phyloP scores from a whole-genome alignment of 129 eudicot species.

The Gnaphalium uliginosum region DNA sequence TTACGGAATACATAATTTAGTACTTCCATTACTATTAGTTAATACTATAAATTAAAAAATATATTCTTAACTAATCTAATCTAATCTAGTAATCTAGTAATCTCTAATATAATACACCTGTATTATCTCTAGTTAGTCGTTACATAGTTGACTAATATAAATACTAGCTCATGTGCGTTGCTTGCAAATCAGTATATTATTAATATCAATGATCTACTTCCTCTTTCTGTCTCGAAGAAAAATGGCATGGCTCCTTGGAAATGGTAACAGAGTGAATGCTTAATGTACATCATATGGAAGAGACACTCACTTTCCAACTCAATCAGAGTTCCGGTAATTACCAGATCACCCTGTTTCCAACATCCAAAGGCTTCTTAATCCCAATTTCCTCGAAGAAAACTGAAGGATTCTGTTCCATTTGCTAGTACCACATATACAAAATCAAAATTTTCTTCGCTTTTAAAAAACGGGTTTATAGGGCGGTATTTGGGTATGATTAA shows the following conservation, averaged over 20 bases:
- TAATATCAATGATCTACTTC: background rate
- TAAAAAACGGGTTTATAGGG: conserved; percentile 46
- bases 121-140: background rate
- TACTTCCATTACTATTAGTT: no score
- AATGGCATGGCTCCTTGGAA: conserved; percentile 29
- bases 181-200: background rate
- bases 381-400: conserved; percentile 38
- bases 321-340: conserved; percentile 31
- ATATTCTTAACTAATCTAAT: no score
- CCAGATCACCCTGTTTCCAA: conserved; percentile 29
- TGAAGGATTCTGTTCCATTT: conserved; percentile 38
- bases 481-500: conserved; percentile 81
- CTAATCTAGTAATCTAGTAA: no score
- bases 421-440: conserved; percentile 8
- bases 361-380: conserved; percentile 33
- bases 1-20: no score
- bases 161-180: background rate
- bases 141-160: background rate
- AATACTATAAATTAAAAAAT: no score
- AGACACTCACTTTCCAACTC: conserved; percentile 36
- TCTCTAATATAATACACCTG: no score
- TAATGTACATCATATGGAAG: conserved; percentile 20
- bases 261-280: conserved; percentile 18
- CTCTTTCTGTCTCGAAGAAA: conserved; percentile 8
- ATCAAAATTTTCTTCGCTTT: conserved; percentile 28